Evolutionary conservation across 164 flowering plant genomes (phyloP), one percentile per base, ranked within the genome.

Genomic region (Annona squamosa): DNA sequence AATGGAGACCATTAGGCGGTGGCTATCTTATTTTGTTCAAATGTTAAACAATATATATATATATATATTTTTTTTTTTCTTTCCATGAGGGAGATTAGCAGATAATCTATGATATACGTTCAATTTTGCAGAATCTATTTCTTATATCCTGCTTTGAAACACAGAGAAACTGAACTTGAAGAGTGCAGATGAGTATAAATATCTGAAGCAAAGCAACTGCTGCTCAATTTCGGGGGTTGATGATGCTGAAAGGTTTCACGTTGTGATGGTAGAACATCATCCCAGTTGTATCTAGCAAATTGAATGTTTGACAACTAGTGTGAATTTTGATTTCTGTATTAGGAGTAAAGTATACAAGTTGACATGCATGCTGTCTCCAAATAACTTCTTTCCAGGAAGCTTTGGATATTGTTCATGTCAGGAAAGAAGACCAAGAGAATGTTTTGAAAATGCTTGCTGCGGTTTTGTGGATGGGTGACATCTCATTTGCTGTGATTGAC

Each of bases 361-460:
- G 61, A 13, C 48, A 26, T 76, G 69, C 65, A n/a, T 41, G 46
- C 62, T 19, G 48, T 74, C 69, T 1, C 17, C 18, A 17, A 13
- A 5, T 66, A 46, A 66, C 41, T 45, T 47, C 68, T 72, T 73
- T 80, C 69, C 85, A 93, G 98, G 97, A 96, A 87, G 98, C 99
- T 77, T 78, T 96, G 77, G 91, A 91, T 85, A 80, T 88, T 82
- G 97, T 96, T 77, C 99, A 96, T 76, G 82, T 96, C 18, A 89
- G 86, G 84, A 92, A 93, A 77, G 91, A 88, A 77, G 94, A 93
- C 74, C 99, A 93, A 72, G 87, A 93, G 70, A 93, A 86, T 83
- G 90, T 88, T 16, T 96, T 93, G 84, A 88, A 93, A 63, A 96
- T 93, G 97, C 91, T 96, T 77, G 87, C 98, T 80, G 97, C 99